These are phyloP conservation scores for Saxophila tyrrhenica DNA, from an alignment of 495 filamentous ascomycete genomes.

Conservation along the genomic window DNA sequence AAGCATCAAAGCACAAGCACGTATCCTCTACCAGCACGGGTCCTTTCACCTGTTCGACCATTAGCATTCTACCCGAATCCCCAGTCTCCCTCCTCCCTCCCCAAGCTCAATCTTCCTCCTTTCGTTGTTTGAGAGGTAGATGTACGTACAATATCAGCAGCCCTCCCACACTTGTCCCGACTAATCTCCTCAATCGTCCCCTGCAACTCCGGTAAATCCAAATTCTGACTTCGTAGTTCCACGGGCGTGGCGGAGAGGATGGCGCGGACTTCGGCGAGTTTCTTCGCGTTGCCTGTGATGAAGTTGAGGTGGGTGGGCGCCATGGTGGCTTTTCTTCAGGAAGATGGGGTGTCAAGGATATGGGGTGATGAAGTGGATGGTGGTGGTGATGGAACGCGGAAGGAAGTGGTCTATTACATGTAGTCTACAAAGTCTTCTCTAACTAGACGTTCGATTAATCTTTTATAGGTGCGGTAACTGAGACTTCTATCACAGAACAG, in stretches of 20 bases:
- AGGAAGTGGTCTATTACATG: too few relatives aligned
- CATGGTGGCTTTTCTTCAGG: background rate
- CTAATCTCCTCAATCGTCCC: slow-evolving; percentile 87
- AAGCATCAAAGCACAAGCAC: slow-evolving; percentile 79
- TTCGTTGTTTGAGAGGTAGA: background rate
- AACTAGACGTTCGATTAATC: too few relatives aligned
- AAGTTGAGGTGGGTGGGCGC: slow-evolving; percentile 56
- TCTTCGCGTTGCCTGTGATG: slow-evolving; percentile 93
- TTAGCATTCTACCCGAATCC: too few relatives aligned
- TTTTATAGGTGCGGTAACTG: too few relatives aligned
- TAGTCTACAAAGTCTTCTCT: too few relatives aligned
- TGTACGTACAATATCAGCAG: slow-evolving; percentile 50
- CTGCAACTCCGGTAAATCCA: slow-evolving; percentile 84
- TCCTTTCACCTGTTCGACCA: slow-evolving; percentile 59
- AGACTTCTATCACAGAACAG: too few relatives aligned
- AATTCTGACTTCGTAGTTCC: slow-evolving; percentile 54
- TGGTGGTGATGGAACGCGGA: too few relatives aligned
- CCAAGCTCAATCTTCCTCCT: too few relatives aligned
- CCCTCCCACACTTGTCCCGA: slow-evolving; percentile 70
- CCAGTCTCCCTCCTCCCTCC: too few relatives aligned
- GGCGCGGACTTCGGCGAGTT: slow-evolving; percentile 73
- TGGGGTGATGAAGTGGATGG: background rate
- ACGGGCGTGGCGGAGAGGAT: slow-evolving; percentile 63
- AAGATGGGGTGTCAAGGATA: background rate
- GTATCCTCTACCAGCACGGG: slow-evolving; percentile 96